Conservation (phyloP, 2,329 filamentous ascomycete species). For the Clonostachys sp. region DNA sequence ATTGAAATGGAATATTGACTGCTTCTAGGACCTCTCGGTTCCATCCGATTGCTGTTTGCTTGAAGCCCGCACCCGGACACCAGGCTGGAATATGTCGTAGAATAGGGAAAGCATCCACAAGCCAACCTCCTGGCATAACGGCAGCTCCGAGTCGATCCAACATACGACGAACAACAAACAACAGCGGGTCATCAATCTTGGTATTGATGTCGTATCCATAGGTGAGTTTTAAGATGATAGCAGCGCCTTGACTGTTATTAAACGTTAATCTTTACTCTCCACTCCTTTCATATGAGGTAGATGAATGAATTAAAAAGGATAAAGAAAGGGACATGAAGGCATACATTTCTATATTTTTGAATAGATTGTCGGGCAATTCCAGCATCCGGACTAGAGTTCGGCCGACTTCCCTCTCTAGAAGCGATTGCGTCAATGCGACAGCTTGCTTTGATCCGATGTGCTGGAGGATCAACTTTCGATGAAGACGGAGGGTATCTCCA, state of each 20-base stretch:
- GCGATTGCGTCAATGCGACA: conserved; percentile 2
- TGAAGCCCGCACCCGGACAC: conserved; percentile 12
- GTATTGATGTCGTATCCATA: conserved; percentile 15
- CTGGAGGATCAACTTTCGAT: conserved; percentile 19
- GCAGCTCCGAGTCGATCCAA: conserved; percentile 12
- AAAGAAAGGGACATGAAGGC: too few species aligned
- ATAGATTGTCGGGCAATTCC: conserved; percentile 9
- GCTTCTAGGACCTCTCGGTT: conserved; percentile 6
- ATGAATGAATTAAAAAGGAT: too few species aligned
- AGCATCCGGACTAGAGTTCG: conserved; percentile 13
- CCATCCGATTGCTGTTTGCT: conserved; percentile 12
- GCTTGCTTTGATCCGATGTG: conserved; percentile 14
- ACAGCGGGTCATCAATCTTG: conserved; percentile 7
- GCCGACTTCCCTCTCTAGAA: conserved; percentile 11
- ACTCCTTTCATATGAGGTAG: too few species aligned
- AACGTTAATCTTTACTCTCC: too few species aligned
- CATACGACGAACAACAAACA: conserved; percentile 9
- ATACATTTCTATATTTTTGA: conserved; percentile 17
- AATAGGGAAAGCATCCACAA: conserved; percentile 13
- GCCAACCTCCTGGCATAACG: conserved; percentile 10
- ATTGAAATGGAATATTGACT: conserved; percentile 10
- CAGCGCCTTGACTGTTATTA: conserved; percentile 9
- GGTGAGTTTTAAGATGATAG: conserved; percentile 9
- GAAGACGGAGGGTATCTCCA: conserved; percentile 7
- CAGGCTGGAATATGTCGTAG: conserved; percentile 5